Base-by-base conservation (phyloP, 257 asterid species). In the Cynanchum wilfordii region DNA sequence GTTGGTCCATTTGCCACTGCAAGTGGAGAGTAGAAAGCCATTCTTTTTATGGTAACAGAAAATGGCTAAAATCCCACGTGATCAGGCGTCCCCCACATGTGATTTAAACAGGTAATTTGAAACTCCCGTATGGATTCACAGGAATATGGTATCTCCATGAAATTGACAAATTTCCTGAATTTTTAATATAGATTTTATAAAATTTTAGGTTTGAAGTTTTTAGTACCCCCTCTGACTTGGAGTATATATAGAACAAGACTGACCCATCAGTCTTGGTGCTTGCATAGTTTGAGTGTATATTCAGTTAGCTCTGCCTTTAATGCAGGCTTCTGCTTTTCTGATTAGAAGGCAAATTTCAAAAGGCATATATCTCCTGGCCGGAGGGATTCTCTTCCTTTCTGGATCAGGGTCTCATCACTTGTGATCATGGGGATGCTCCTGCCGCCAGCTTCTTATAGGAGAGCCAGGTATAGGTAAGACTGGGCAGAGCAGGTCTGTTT, bases 81-180 rank as follows among this genome's bases (percentile, higher is more conserved):
- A 7, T 70, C 84, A 57, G 69, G 77, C n/a, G 75, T 81, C 79
- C 36, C 80, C n/a, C n/a, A n/a, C 79, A 69, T 3, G 25, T 47
- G 42, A 63, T 70, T 49, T 77, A 70, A 77, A 27, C 73, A 73
- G 67, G 74, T 20, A 49, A 44, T 69, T 44, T 55, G 10, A 13
- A 55, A 54, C 54, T 13, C 10, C 24, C 2, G 51, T n/a, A 51
- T 33, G 4, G 38, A 33, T 33, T 33, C 38, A 33, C 4, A 36
- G n/a, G 40, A 36, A 40, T 12, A 10, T 69, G 51, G n/a, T n/a
- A 7, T 50, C 17, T 56, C 16, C 15, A 7, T 16, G 22, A 56
- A 33, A 7, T 10, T 56, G 10, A 11, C n/a, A n/a, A n/a, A n/a
- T n/a, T n/a, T n/a, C n/a, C n/a, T n/a, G n/a, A n/a, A n/a, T n/a